Conservation (phyloP, 371 early-diverging fungal genomes). For the Dichotomocladium elegans region DNA sequence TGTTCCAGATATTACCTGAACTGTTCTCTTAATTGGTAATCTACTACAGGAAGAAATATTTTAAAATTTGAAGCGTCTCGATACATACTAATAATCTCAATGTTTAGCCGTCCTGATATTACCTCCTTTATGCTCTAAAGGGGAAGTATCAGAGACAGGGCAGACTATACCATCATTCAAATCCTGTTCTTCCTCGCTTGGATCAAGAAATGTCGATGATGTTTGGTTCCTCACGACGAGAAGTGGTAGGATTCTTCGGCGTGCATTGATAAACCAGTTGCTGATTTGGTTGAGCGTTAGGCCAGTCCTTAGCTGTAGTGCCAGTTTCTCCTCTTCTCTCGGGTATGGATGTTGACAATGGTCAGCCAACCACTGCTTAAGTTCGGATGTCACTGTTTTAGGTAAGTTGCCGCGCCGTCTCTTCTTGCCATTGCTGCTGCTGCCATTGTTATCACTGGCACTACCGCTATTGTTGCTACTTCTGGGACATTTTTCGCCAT, state of each 20-base stretch:
- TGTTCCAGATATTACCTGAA: no score
- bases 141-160: no score
- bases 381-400: slow-evolving; percentile 46
- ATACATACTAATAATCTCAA: no score
- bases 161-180: no score
- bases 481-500: not conserved
- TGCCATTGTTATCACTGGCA: not conserved
- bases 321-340: slow-evolving; percentile 62
- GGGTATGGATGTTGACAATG: slow-evolving; percentile 74
- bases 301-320: slow-evolving; percentile 50
- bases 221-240: not conserved
- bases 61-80: no score
- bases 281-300: slow-evolving; percentile 68
- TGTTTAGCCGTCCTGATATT: no score
- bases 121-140: no score
- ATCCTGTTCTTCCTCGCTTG: no score
- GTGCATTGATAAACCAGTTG: slow-evolving; percentile 84
- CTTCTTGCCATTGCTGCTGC: not conserved
- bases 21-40: no score
- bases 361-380: slow-evolving; percentile 66
- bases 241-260: slow-evolving; percentile 50
- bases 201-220: no score
- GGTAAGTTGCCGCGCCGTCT: slow-evolving; percentile 50
- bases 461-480: not conserved
- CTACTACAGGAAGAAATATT: no score